Percentiles rank a stretch among this genome's conserved stretches.
These are phyloP conservation scores for Lasiodiplodia citricola DNA, from an alignment of 2,329 filamentous ascomycete species.

Conservation along the genomic window DNA sequence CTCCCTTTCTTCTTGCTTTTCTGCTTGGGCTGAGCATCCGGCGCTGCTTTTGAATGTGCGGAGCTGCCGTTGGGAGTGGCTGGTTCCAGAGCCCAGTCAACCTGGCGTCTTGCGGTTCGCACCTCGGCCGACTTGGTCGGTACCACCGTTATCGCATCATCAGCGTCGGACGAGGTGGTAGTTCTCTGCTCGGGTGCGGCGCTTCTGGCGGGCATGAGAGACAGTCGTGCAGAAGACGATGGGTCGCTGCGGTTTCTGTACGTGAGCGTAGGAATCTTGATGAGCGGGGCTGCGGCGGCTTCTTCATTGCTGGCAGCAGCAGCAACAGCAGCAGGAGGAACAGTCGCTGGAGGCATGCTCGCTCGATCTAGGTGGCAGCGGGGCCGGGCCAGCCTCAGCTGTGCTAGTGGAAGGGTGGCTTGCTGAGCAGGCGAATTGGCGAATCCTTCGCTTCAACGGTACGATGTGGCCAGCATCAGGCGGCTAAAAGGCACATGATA, in stretches of 20 bases:
- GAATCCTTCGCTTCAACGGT: constrained; percentile 19
- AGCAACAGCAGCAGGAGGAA: background rate
- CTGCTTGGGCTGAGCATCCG: background rate
- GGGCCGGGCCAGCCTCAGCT: constrained; percentile 4
- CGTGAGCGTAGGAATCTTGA: constrained; percentile 18
- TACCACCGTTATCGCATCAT: constrained; percentile 16
- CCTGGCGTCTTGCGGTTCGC: background rate
- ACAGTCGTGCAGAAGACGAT: background rate
- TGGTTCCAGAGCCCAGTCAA: constrained; percentile 9
- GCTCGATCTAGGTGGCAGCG: background rate
- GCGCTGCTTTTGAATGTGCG: background rate
- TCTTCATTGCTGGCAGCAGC: background rate
- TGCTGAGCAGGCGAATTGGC: background rate
- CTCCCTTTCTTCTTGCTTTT: constrained; percentile 34
- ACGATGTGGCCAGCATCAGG: background rate
- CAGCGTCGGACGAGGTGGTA: background rate
- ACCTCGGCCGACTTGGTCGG: background rate
- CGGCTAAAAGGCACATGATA: constrained; percentile 3
- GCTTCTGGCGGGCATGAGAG: background rate
- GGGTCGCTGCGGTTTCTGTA: constrained; percentile 22
- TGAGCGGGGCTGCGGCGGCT: background rate
- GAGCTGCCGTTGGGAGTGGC: background rate
- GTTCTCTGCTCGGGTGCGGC: background rate
- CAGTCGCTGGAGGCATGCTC: constrained; percentile 6
- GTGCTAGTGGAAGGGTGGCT: constrained; percentile 11